These are phyloP conservation scores for Buddleja alternifolia DNA, from an alignment of 257 asterid genomes.

Conservation along the genomic window DNA sequence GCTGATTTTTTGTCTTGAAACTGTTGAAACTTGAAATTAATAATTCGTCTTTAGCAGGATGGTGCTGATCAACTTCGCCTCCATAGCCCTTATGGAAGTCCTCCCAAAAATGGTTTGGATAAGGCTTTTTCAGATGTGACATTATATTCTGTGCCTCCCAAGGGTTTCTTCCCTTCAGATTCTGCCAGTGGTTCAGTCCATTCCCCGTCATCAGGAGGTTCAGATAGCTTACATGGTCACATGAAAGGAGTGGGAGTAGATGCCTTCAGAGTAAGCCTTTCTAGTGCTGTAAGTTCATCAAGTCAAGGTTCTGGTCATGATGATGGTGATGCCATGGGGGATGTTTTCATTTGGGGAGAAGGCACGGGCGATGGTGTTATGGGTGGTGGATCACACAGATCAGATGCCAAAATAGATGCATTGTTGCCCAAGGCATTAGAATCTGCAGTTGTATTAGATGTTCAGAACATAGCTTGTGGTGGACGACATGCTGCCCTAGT, in stretches of 20 bases:
- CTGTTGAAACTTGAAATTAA: slow-evolving; percentile 37
- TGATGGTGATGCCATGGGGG: slow-evolving; percentile 98
- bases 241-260: slow-evolving; percentile 79
- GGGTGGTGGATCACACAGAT: slow-evolving; percentile 83
- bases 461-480: slow-evolving; percentile 97
- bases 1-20: slow-evolving; percentile 20
- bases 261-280: slow-evolving; percentile 96
- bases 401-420: slow-evolving; percentile 72
- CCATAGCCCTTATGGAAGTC: slow-evolving; percentile 88
- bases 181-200: slow-evolving; percentile 80
- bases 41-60: slow-evolving; percentile 58
- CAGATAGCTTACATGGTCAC: slow-evolving; percentile 85
- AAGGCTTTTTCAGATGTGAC: slow-evolving; percentile 80
- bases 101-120: slow-evolving; percentile 86
- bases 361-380: slow-evolving; percentile 88
- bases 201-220: slow-evolving; percentile 89
- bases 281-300: slow-evolving; percentile 99
- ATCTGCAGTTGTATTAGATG: slow-evolving; percentile 96
- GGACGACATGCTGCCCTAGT: slow-evolving; percentile 91
- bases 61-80: slow-evolving; percentile 80
- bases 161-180: slow-evolving; percentile 85
- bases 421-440: slow-evolving; percentile 91
- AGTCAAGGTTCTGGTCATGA: slow-evolving; percentile 99
- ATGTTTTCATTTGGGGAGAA: slow-evolving; percentile 99
- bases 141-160: slow-evolving; percentile 80